A percentile compares a stretch with the other conserved stretches of the same genome.
phyloP scores from a whole-genome alignment of 768 basidiomycete species.

The Harrya chromipes region DNA sequence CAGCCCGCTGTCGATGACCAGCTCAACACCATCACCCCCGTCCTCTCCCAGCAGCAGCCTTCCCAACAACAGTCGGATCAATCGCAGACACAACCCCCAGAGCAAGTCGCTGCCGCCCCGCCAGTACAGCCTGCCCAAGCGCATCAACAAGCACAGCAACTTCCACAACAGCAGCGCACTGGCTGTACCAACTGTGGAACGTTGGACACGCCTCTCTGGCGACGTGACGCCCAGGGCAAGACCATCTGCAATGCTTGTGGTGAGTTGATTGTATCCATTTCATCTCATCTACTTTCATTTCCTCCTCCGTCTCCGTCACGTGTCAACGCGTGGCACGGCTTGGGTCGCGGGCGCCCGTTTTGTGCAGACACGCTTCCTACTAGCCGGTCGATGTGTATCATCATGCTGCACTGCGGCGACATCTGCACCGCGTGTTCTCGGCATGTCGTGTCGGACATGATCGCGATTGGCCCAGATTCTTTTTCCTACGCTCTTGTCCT shows the following conservation, averaged over 20 bases:
- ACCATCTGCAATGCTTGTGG: slow-evolving; percentile 89
- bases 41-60: slow-evolving; percentile 15
- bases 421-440: slow-evolving; percentile 33
- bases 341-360: slow-evolving; percentile 35
- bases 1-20: slow-evolving; percentile 17
- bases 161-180: slow-evolving; percentile 39
- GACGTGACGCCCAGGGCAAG: slow-evolving; percentile 77
- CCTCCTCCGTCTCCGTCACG: slow-evolving; percentile 37
- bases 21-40: slow-evolving; percentile 3
- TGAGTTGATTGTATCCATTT: slow-evolving; percentile 44
- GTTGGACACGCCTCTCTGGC: slow-evolving; percentile 79
- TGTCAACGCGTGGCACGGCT: slow-evolving; percentile 31
- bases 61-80: slow-evolving; percentile 15
- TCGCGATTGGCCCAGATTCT: slow-evolving; percentile 34
- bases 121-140: slow-evolving; percentile 23
- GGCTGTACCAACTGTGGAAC: slow-evolving; percentile 73
- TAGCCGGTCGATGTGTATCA: slow-evolving; percentile 34
- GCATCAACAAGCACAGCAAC: slow-evolving; percentile 24
- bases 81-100: slow-evolving; percentile 13
- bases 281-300: slow-evolving; percentile 34
- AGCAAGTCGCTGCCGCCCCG: slow-evolving; percentile 28
- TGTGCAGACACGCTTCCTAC: slow-evolving; percentile 22
- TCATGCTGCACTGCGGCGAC: slow-evolving; percentile 31
- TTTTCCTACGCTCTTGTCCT: slow-evolving; percentile 31
- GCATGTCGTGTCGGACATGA: slow-evolving; percentile 34